These are phyloP conservation scores for Candida gorgasii DNA, from an alignment of 805 yeast genomes.

Conservation along the genomic window DNA sequence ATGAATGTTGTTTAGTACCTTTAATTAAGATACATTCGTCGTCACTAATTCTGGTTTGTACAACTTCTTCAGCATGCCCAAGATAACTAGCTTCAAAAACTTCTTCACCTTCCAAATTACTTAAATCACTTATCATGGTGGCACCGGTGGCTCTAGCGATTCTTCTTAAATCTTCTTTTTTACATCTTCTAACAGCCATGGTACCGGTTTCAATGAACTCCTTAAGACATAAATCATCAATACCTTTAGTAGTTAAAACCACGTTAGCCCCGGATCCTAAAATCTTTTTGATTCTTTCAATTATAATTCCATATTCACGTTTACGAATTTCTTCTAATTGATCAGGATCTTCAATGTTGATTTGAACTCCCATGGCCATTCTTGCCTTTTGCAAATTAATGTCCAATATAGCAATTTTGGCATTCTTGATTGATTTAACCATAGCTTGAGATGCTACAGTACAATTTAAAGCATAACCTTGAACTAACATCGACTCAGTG, in stretches of 20 bases:
- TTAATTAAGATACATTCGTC: conserved; percentile 94
- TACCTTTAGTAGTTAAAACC: conserved; percentile 89
- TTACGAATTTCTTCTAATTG: conserved; percentile 90
- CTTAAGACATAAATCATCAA: conserved; percentile 88
- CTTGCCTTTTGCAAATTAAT: conserved; percentile 92
- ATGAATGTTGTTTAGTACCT: conserved; percentile 88
- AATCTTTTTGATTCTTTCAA: conserved; percentile 81
- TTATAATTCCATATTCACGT: conserved; percentile 81
- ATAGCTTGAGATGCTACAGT: conserved; percentile 97
- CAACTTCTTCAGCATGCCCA: conserved; percentile 89
- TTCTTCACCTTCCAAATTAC: conserved; percentile 95
- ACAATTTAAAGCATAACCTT: conserved; percentile 96
- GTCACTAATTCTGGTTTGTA: conserved; percentile 87
- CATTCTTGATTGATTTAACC: conserved; percentile 68
- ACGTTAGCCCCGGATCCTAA: conserved; percentile 90
- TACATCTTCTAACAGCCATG: conserved; percentile 96
- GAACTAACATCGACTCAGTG: conserved; percentile 77
- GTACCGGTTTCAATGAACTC: conserved; percentile 89
- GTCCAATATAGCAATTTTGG: conserved; percentile 86
- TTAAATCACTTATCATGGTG: conserved; percentile 78
- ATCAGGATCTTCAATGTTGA: conserved; percentile 96
- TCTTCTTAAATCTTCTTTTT: conserved; percentile 93
- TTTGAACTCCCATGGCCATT: conserved; percentile 98
- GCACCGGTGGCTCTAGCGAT: conserved; percentile 99
- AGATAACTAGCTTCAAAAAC: conserved; percentile 80